Evolutionary conservation across 2,329 filamentous ascomycete species (phyloP).

Genomic region (Biscogniauxia mediterranea): DNA sequence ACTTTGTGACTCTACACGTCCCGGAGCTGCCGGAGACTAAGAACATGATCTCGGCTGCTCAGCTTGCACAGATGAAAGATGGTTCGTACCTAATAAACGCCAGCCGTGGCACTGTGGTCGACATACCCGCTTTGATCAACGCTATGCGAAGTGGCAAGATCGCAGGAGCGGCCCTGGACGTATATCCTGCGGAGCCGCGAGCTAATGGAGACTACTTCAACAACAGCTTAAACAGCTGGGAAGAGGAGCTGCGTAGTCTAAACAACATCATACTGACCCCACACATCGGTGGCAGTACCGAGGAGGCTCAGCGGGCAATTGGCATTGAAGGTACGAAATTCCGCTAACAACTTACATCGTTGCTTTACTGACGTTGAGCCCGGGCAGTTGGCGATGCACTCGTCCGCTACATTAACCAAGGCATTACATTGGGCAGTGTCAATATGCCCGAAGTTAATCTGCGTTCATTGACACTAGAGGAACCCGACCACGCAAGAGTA

Average conservation of each 20-base stretch:
- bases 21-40: slow-evolving; percentile 90
- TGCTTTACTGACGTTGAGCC: slow-evolving; percentile 11
- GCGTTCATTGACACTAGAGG: slow-evolving; percentile 84
- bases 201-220: slow-evolving; percentile 96
- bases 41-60: slow-evolving; percentile 78
- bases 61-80: slow-evolving; percentile 86
- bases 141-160: slow-evolving; percentile 83
- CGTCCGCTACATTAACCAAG: slow-evolving; percentile 93
- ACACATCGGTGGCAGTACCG: slow-evolving; percentile 95
- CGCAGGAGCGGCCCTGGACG: slow-evolving; percentile 92
- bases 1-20: slow-evolving; percentile 94
- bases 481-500: slow-evolving; percentile 83
- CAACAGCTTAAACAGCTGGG: slow-evolving; percentile 78
- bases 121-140: slow-evolving; percentile 88
- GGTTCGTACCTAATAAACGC: slow-evolving; percentile 96
- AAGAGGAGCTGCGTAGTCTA: slow-evolving; percentile 76
- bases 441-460: slow-evolving; percentile 95
- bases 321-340: slow-evolving; percentile 68
- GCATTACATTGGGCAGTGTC: slow-evolving; percentile 84
- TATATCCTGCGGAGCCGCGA: slow-evolving; percentile 90
- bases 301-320: slow-evolving; percentile 95
- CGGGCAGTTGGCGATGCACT: slow-evolving; percentile 73
- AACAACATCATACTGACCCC: slow-evolving; percentile 95
- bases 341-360: neutral
- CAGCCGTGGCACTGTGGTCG: slow-evolving; percentile 87